Percentiles rank a stretch among this genome's conserved stretches.
phyloP scores from a whole-genome alignment of 208 protist species.

The Acanthamoeba triangularis region DNA sequence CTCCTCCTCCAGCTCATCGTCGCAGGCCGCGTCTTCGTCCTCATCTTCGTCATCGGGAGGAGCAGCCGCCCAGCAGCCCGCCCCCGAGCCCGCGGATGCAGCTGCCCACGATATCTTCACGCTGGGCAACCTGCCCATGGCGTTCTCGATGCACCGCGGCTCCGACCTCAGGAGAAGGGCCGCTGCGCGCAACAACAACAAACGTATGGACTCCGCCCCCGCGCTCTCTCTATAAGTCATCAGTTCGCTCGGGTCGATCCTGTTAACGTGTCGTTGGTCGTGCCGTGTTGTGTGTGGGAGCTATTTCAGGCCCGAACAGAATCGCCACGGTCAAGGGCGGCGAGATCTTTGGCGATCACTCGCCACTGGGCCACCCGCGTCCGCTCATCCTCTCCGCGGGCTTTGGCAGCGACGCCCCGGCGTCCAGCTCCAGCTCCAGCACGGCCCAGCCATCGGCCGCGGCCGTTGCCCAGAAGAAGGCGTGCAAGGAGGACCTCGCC shows the following conservation, averaged over 20 bases:
- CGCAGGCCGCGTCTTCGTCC: slow-evolving; percentile 21
- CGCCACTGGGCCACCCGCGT: neutral
- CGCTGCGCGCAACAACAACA: neutral
- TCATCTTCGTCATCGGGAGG: slow-evolving; percentile 8
- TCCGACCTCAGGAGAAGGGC: slow-evolving; percentile 16
- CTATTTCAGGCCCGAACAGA: neutral
- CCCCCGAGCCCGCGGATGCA: neutral
- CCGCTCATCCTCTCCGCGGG: neutral
- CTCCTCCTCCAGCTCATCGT: neutral
- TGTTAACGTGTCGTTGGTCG: neutral
- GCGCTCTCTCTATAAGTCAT: neutral
- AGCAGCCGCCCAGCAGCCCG: neutral
- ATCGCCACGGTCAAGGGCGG: neutral
- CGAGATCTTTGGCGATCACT: slow-evolving; percentile 4
- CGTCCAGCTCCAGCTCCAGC: neutral
- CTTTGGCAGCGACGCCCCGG: neutral
- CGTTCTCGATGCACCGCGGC: neutral
- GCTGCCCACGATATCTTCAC: neutral
- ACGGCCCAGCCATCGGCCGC: neutral
- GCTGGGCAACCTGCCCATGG: slow-evolving; percentile 58
- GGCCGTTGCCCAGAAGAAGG: slow-evolving; percentile 22
- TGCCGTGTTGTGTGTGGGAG: too few species aligned
- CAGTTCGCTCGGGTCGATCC: too few species aligned
- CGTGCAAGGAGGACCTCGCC: slow-evolving; percentile 63
- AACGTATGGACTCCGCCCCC: neutral